These are phyloP conservation scores for Rhizoctonia solani DNA, from an alignment of 1,284 basidiomycete species.

Conservation along the genomic window DNA sequence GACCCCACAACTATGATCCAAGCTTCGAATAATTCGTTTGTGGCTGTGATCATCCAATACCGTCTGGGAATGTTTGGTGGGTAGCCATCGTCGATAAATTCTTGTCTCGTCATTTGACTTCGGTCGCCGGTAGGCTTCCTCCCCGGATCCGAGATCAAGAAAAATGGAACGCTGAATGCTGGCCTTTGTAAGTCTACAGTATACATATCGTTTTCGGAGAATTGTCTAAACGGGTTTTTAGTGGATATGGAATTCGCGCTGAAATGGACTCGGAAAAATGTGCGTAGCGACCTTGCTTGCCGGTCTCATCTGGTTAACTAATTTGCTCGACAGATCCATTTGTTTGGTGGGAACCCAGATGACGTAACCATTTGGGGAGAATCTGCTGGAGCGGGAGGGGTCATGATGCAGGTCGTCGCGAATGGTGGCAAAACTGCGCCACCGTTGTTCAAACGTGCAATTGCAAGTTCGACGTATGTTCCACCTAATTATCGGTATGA, in stretches of 20 bases:
- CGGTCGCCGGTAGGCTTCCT: constrained; percentile 9
- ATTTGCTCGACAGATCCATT: constrained; percentile 3
- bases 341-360: constrained; percentile 13
- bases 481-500: constrained; percentile 37
- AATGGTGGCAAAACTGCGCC: constrained; percentile 38
- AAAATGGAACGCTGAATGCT: constrained; percentile 15
- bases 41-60: constrained; percentile 28
- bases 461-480: constrained; percentile 34
- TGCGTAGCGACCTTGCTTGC: no score
- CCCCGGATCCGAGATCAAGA: constrained; percentile 8
- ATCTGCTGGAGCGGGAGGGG: constrained; percentile 25
- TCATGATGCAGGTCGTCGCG: constrained; percentile 34
- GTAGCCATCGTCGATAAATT: not conserved
- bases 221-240: not conserved
- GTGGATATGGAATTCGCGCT: constrained; percentile 29
- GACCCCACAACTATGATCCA: constrained; percentile 21
- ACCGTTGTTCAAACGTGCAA: constrained; percentile 35
- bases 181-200: constrained; percentile 5
- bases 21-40: constrained; percentile 14
- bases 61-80: constrained; percentile 27
- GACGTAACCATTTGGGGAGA: constrained; percentile 25
- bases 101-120: not conserved
- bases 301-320: no score
- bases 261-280: constrained; percentile 26
- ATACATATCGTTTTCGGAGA: not conserved